These are phyloP conservation scores for Metschnikowia sp. DNA, from an alignment of 805 yeast genomes.

Conservation along the genomic window DNA sequence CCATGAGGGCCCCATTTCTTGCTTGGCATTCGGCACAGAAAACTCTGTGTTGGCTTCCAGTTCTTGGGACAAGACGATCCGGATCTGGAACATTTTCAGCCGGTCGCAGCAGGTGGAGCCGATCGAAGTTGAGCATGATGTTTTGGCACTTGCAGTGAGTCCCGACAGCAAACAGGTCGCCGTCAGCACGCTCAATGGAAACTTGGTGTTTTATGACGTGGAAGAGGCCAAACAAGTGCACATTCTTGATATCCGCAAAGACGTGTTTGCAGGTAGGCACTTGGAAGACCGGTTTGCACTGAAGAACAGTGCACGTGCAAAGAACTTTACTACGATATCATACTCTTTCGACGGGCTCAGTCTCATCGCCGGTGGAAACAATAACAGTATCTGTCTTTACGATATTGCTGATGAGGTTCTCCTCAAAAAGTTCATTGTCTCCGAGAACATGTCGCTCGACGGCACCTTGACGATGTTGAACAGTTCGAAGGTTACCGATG, in stretches of 20 bases:
- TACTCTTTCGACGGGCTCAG: conserved; percentile 89
- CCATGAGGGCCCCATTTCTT: conserved; percentile 93
- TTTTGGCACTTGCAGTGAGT: conserved; percentile 74
- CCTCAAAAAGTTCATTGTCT: conserved; percentile 75
- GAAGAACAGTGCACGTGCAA: conserved; percentile 77
- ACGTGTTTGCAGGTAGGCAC: conserved; percentile 83
- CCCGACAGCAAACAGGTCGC: conserved; percentile 94
- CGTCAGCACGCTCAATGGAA: conserved; percentile 85
- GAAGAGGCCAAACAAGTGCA: conserved; percentile 78
- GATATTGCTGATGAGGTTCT: conserved; percentile 87
- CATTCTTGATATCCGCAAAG: conserved; percentile 80
- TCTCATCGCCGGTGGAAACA: conserved; percentile 89
- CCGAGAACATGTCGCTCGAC: conserved; percentile 84
- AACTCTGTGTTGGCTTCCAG: conserved; percentile 79
- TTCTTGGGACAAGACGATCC: conserved; percentile 93
- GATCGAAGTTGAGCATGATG: conserved; percentile 79
- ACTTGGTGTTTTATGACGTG: conserved; percentile 77
- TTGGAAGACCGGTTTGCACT: conserved; percentile 78
- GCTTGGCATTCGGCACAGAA: conserved; percentile 80
- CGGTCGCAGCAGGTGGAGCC: conserved; percentile 89
- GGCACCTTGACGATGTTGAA: conserved; percentile 82
- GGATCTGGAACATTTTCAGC: conserved; percentile 90
- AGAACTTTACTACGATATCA: conserved; percentile 73
- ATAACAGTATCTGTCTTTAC: conserved; percentile 86
- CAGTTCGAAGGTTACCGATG: conserved; percentile 81